Evolutionary conservation across 176 grass and related monocot genomes (phyloP).

Genomic region (Carex kokanica): DNA sequence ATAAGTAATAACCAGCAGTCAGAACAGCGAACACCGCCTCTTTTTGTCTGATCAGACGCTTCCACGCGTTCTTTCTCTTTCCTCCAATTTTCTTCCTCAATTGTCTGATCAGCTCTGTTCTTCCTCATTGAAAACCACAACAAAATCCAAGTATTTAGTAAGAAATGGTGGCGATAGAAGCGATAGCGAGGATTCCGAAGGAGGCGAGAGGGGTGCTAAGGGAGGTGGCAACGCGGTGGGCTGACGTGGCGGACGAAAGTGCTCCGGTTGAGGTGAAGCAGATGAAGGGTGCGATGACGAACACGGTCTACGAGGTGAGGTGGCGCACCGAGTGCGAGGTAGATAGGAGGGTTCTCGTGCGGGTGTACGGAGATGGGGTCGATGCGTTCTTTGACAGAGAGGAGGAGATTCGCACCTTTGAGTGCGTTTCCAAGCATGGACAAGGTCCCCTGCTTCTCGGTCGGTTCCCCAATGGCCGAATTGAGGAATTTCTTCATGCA

Average conservation of each 20-base stretch:
- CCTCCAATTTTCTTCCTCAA: conserved; percentile 19
- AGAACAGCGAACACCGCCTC: not conserved
- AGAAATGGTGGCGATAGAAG: conserved; percentile 73
- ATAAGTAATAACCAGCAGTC: not conserved
- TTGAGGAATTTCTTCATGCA: conserved; percentile 99
- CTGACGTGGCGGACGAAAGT: conserved; percentile 62
- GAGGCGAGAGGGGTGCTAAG: conserved; percentile 72
- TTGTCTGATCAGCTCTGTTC: no score
- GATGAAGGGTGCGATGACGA: conserved; percentile 96
- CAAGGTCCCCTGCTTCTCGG: conserved; percentile 86
- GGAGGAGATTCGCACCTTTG: conserved; percentile 91
- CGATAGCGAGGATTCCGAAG: conserved; percentile 58
- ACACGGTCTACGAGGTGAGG: conserved; percentile 86
- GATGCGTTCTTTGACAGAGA: conserved; percentile 89
- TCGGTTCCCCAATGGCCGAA: conserved; percentile 81
- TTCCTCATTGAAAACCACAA: conserved; percentile 26
- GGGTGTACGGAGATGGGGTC: conserved; percentile 90
- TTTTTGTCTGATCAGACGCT: conserved; percentile 22
- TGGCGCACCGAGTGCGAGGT: conserved; percentile 55
- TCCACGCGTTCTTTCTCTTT: conserved; percentile 20
- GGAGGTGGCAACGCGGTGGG: conserved; percentile 60
- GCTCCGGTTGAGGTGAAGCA: conserved; percentile 61
- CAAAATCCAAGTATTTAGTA: not conserved
- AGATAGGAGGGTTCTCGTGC: conserved; percentile 70
- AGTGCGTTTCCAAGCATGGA: conserved; percentile 90